These are phyloP conservation scores for Narthecium ossifragum DNA, from an alignment of 106 monocot species.

Conservation along the genomic window DNA sequence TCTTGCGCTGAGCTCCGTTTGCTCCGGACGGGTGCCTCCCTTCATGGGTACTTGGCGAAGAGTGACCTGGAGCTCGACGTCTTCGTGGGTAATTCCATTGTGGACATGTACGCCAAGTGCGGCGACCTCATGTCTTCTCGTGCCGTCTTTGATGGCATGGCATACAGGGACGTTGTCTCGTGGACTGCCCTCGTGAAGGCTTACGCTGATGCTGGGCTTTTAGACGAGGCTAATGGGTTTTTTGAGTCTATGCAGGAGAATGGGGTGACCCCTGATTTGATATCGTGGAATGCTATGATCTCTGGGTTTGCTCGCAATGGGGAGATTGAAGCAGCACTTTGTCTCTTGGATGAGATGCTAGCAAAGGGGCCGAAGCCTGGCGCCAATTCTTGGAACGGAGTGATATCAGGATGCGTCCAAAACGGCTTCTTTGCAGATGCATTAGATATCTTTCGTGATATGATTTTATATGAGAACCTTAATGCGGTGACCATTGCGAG, in stretches of 20 bases:
- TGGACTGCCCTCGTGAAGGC: slow-evolving; percentile 58
- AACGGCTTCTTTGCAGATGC: slow-evolving; percentile 44
- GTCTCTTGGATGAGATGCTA: slow-evolving; percentile 44
- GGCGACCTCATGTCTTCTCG: slow-evolving; percentile 32
- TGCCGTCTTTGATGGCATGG: slow-evolving; percentile 38
- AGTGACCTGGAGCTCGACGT: too few relatives aligned
- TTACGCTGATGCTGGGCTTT: slow-evolving; percentile 29
- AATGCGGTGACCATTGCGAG: slow-evolving; percentile 44
- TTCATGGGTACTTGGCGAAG: too few relatives aligned
- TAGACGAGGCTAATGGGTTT: slow-evolving; percentile 32
- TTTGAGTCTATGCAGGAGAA: slow-evolving; percentile 30
- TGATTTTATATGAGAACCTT: slow-evolving; percentile 20
- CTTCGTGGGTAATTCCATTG: slow-evolving; percentile 42
- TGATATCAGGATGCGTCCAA: slow-evolving; percentile 55
- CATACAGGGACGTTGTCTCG: slow-evolving; percentile 36
- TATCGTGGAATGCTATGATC: slow-evolving; percentile 68
- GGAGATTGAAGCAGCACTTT: slow-evolving; percentile 21
- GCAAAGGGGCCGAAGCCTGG: slow-evolving; percentile 20
- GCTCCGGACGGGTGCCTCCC: slow-evolving; percentile 2
- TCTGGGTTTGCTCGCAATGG: slow-evolving; percentile 61
- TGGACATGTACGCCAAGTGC: slow-evolving; percentile 53
- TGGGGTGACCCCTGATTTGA: slow-evolving; percentile 50
- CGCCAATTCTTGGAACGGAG: slow-evolving; percentile 56
- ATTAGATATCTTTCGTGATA: slow-evolving; percentile 23
- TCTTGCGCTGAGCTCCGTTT: slow-evolving; percentile 20